These are phyloP conservation scores for Scheffersomyces insectosa DNA, from an alignment of 1,139 yeast genomes.

Conservation along the genomic window DNA sequence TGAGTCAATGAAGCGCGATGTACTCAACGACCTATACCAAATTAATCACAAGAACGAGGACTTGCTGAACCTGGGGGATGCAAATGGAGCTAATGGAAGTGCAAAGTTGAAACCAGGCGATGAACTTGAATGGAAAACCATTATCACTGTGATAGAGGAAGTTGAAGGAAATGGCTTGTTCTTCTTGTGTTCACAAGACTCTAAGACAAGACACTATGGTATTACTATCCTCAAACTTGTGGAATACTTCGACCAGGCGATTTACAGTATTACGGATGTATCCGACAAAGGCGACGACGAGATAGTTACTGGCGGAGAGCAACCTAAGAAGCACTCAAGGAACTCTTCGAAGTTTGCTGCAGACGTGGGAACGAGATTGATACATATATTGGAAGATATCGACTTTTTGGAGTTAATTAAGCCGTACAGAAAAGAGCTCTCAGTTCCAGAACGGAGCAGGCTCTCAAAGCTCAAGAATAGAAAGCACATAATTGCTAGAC, in stretches of 20 bases:
- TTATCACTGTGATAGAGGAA: slow-evolving; percentile 84
- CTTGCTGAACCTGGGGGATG: slow-evolving; percentile 19
- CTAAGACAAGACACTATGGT: slow-evolving; percentile 71
- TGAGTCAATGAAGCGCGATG: slow-evolving; percentile 41
- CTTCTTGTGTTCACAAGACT: slow-evolving; percentile 87
- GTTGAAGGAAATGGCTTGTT: slow-evolving; percentile 95
- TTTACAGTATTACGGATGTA: slow-evolving; percentile 51
- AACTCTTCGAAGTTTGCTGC: slow-evolving; percentile 75
- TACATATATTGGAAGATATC: slow-evolving; percentile 70
- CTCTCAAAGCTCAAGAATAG: slow-evolving; percentile 63
- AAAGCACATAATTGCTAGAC: slow-evolving; percentile 63
- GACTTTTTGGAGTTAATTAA: slow-evolving; percentile 69
- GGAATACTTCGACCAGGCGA: slow-evolving; percentile 81
- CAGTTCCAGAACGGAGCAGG: slow-evolving; percentile 80
- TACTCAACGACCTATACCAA: slow-evolving; percentile 45
- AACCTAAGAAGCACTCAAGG: slow-evolving; percentile 46
- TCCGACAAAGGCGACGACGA: slow-evolving; percentile 22
- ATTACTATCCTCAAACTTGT: slow-evolving; percentile 72
- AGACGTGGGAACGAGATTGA: slow-evolving; percentile 74
- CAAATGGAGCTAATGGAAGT: slow-evolving; percentile 10
- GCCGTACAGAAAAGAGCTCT: slow-evolving; percentile 60
- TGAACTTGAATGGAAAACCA: slow-evolving; percentile 74
- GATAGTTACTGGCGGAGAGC: slow-evolving; percentile 3
- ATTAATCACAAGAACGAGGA: slow-evolving; percentile 42
- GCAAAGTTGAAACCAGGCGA: slow-evolving; percentile 48